Percentiles rank a stretch among this genome's conserved stretches.
Evolutionary conservation across 768 basidiomycete species (phyloP).

Genomic region (Rhodotorula diobovata): DNA sequence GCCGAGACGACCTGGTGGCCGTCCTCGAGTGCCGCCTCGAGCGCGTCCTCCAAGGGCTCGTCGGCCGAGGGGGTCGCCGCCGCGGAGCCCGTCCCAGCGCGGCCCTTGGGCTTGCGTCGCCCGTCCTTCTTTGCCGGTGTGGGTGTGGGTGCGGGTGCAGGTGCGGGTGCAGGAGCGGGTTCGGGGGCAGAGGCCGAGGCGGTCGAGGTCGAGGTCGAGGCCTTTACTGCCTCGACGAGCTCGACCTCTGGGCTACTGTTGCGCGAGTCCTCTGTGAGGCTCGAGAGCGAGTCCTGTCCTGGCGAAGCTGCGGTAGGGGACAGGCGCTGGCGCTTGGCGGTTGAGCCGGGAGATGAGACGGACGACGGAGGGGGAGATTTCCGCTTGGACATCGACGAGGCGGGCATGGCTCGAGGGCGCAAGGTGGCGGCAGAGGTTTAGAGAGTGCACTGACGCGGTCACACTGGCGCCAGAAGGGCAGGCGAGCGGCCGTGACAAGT

Average conservation of each 20-base stretch:
- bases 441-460: no score
- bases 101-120: neutral
- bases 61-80: no score
- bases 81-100: neutral
- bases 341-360: neutral
- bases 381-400: conserved; percentile 1
- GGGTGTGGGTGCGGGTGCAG: no score
- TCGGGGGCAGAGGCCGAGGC: no score
- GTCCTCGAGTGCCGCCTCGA: neutral
- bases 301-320: neutral
- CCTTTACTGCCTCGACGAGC: conserved; percentile 3
- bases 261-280: conserved; percentile 15
- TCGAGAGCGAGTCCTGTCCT: conserved; percentile 21
- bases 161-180: no score
- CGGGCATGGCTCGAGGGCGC: neutral
- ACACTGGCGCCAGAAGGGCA: no score
- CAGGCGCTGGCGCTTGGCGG: conserved; percentile 15
- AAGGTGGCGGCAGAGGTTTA: no score
- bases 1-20: conserved; percentile 20
- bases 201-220: neutral
- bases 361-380: conserved; percentile 1
- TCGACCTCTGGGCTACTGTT: conserved; percentile 20
- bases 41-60: neutral
- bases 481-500: no score
- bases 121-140: neutral